Base-by-base conservation (phyloP, 1,139 yeast species). In the Hanseniaspora uvarum region DNA sequence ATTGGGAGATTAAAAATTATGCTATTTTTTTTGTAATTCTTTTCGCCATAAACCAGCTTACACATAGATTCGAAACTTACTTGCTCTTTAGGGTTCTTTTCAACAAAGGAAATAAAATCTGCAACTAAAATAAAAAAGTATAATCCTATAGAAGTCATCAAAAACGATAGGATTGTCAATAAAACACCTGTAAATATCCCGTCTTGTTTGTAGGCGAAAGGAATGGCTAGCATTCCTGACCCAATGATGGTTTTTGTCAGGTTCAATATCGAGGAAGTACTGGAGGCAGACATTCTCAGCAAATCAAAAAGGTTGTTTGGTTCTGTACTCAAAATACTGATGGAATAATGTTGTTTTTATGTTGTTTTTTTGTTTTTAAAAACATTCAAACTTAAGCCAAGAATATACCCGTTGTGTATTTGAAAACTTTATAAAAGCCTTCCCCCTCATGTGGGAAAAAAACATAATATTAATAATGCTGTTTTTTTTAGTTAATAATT, bases 201-300 rank as follows among this genome's bases (percentile, higher is more conserved):
- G 65, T 89, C 94, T n/a, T 89, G 80, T 55, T 80, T 75, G 66
- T 86, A 83, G 0, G 96, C 95, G 62, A 78, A 83, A 1, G 98
- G 97, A 73, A 94, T 83, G 16, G 96, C 95, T 55, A 92, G 76
- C 60, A 92, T 77, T 0, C 98, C 98, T 0, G 98, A 96, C 3
- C 97, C 95, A 18, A 83, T 75, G 55, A 84, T 82, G 7, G 92
- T 84, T 65, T 84, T 84, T 55, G 80, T 72, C 55, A 85, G 70
- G 61, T 81, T 81, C 44, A 83, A 68, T 28, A 75, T 66, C 0
- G 85, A 79, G 2, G 84, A 80, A 4, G 58, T 53, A 19, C 59
- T 62, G 8, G 69, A 61, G 11, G 68, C 68, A n/a, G 63, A 45
- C 53, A 50, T 50, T 10, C 4, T 7, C n/a, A n/a, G n/a, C 3